Evolutionary conservation across 2,329 filamentous ascomycete genomes (phyloP).

Genomic region (Lachnellula occidentalis): DNA sequence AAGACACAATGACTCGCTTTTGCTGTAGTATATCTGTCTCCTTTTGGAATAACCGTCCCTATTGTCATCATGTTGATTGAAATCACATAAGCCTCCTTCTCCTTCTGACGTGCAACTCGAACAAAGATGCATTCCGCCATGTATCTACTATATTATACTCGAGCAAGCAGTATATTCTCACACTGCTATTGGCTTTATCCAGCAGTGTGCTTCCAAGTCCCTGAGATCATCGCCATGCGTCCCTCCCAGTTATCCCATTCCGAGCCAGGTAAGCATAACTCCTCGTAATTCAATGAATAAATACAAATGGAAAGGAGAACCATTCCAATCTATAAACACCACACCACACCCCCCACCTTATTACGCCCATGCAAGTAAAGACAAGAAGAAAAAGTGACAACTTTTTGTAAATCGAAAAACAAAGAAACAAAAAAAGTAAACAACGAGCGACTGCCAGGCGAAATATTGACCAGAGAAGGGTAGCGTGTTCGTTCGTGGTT

Average conservation of each 20-base stretch:
- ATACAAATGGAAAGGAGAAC: not conserved
- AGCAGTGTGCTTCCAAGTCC: not conserved
- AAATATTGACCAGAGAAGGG: conserved; percentile 12
- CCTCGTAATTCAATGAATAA: not conserved
- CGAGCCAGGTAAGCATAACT: not conserved
- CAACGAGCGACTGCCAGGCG: conserved; percentile 9
- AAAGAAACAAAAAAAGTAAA: not conserved
- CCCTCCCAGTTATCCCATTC: not conserved
- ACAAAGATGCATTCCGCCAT: no score
- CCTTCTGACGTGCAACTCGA: no score
- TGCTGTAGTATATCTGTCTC: no score
- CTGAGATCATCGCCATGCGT: not conserved
- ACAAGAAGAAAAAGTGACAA: not conserved
- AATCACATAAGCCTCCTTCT: no score
- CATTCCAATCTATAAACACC: conserved; percentile 5
- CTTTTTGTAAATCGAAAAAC: not conserved
- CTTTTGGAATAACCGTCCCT: no score
- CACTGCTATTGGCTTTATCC: no score
- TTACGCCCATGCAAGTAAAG: not conserved
- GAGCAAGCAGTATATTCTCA: not conserved
- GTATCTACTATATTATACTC: not conserved
- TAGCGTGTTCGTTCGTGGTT: conserved; percentile 2
- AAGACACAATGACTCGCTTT: no score
- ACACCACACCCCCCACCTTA: not conserved
- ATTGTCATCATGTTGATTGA: no score